Evolutionary conservation across 352 stramenopile species (phyloP).

Genomic region (Globisporangium cederbergense): DNA sequence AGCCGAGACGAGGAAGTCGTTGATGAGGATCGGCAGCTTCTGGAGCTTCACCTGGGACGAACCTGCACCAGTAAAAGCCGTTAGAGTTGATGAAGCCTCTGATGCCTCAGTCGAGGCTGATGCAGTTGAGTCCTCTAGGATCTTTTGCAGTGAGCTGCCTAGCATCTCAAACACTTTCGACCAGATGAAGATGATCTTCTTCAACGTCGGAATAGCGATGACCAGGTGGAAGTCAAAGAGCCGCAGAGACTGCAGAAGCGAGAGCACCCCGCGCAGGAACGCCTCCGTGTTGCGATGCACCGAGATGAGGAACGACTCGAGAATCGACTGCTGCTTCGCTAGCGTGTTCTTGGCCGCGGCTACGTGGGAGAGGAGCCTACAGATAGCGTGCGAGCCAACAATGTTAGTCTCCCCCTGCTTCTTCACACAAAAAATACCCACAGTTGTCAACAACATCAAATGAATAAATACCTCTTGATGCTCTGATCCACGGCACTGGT

Average conservation of each 20-base stretch:
- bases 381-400: background rate
- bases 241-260: slow-evolving; percentile 61
- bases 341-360: slow-evolving; percentile 44
- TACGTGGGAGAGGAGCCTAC: slow-evolving; percentile 53
- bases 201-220: slow-evolving; percentile 57
- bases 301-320: slow-evolving; percentile 64
- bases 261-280: slow-evolving; percentile 66
- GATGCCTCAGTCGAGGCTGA: background rate
- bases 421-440: background rate
- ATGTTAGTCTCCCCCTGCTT: background rate
- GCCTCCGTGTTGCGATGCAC: slow-evolving; percentile 73
- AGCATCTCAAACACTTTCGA: slow-evolving; percentile 69
- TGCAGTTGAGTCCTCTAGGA: slow-evolving; percentile 9
- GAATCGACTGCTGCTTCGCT: slow-evolving; percentile 38
- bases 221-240: slow-evolving; percentile 55
- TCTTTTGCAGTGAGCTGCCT: slow-evolving; percentile 26
- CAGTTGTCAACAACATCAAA: background rate
- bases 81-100: slow-evolving; percentile 20
- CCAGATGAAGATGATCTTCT: slow-evolving; percentile 77
- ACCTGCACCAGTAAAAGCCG: slow-evolving; percentile 11
- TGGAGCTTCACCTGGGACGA: slow-evolving; percentile 36
- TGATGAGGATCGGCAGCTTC: slow-evolving; percentile 68
- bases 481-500: slow-evolving; percentile 46
- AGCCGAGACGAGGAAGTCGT: slow-evolving; percentile 62
- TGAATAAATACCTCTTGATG: slow-evolving; percentile 56